phyloP scores from a whole-genome alignment of 495 filamentous ascomycete species.

The Letharia lupina region DNA sequence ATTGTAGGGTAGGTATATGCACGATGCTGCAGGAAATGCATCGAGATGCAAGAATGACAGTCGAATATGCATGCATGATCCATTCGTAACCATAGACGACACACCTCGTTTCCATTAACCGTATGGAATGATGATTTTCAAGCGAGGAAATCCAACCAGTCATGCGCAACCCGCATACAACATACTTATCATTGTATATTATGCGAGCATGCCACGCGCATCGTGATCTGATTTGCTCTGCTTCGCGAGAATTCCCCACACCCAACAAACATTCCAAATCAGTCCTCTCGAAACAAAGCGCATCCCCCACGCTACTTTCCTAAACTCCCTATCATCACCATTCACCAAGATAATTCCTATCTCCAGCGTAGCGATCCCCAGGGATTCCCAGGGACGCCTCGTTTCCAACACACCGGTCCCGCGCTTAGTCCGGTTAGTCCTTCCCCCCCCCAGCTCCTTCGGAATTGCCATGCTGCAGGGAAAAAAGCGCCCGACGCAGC shows the following conservation, averaged over 20 bases:
- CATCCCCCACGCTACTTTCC: background rate
- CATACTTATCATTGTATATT: background rate
- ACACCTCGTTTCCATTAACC: background rate
- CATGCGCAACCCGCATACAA: conserved; percentile 6
- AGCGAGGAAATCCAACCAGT: background rate
- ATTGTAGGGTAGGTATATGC: background rate
- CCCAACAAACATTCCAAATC: conserved; percentile 2
- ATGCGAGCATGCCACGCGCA: conserved; percentile 20
- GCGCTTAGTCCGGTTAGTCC: conserved; percentile 14
- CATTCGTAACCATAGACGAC: background rate
- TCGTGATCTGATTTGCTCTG: conserved; percentile 3
- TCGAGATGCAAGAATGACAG: background rate
- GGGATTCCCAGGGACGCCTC: background rate
- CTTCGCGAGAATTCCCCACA: conserved; percentile 5
- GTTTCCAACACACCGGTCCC: conserved; percentile 9
- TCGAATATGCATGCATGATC: background rate
- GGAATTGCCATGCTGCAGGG: conserved; percentile 5
- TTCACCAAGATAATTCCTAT: too few species aligned
- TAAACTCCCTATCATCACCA: background rate
- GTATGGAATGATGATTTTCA: background rate
- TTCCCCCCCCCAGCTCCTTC: conserved; percentile 1
- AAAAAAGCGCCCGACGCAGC: conserved; percentile 12
- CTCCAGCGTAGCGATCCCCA: too few species aligned
- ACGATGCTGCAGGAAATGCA: background rate
- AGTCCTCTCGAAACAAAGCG: background rate